Conservation (phyloP, 2,329 filamentous ascomycete species). For the Calonectria honghensis region DNA sequence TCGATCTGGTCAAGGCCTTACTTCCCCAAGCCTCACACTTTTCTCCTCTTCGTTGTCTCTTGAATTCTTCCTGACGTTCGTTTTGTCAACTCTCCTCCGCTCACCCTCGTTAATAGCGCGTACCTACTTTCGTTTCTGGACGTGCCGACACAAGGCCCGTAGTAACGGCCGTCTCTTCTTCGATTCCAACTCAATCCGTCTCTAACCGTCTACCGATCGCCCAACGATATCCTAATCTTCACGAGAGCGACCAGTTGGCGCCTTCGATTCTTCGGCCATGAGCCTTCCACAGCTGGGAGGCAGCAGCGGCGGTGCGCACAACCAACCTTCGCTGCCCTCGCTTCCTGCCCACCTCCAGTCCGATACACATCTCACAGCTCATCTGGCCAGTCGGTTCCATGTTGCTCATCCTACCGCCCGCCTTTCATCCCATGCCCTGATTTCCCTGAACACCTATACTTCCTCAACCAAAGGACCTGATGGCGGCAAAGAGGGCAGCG, state of each 20-base stretch:
- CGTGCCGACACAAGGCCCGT: constrained; percentile 25
- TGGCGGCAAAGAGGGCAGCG: constrained; percentile 93
- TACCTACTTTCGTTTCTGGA: constrained; percentile 35
- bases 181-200: constrained; percentile 20
- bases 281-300: constrained; percentile 71
- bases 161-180: constrained; percentile 37
- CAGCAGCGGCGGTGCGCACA: constrained; percentile 78
- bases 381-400: constrained; percentile 93
- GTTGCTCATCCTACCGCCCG: constrained; percentile 90
- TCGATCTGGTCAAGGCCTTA: constrained; percentile 48
- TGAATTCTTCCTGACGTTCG: constrained; percentile 51
- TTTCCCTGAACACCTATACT: constrained; percentile 96
- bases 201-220: constrained; percentile 35
- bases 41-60: constrained; percentile 39
- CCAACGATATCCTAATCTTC: constrained; percentile 37
- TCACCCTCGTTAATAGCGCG: constrained; percentile 52
- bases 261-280: constrained; percentile 74
- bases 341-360: constrained; percentile 89
- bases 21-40: constrained; percentile 45
- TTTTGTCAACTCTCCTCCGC: constrained; percentile 48
- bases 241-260: constrained; percentile 56
- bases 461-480: constrained; percentile 91
- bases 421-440: constrained; percentile 92
- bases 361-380: constrained; percentile 86
- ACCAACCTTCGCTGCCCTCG: constrained; percentile 89